These are phyloP conservation scores for Coemansia biformis DNA, from an alignment of 192 early-diverging fungal genomes.

Conservation along the genomic window DNA sequence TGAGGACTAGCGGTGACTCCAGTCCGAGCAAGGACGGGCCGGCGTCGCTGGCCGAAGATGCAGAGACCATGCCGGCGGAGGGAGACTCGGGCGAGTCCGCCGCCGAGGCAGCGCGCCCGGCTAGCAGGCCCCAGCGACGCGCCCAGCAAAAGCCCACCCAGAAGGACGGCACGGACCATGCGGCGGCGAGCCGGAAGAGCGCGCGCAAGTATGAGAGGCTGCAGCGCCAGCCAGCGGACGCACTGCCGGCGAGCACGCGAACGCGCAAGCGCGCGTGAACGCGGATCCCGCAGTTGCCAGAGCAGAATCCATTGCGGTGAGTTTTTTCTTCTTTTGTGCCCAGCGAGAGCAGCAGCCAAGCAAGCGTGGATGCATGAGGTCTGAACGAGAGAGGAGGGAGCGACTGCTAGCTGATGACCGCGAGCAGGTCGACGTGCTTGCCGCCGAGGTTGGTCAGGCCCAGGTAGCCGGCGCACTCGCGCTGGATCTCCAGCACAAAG, in stretches of 20 bases:
- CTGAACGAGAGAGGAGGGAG: background rate
- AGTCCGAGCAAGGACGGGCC: no score
- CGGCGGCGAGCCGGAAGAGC: slow-evolving; percentile 10
- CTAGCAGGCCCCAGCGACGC: no score
- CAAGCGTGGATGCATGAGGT: no score
- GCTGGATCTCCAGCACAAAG: slow-evolving; percentile 55
- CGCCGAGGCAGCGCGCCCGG: background rate
- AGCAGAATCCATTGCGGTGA: no score
- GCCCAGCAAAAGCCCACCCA: background rate
- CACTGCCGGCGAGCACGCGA: background rate
- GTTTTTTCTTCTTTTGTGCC: background rate
- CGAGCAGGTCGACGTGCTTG: slow-evolving; percentile 49
- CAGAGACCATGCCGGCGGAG: background rate
- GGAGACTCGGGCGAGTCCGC: background rate
- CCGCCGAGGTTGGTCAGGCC: slow-evolving; percentile 54
- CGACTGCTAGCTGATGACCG: slow-evolving; percentile 47
- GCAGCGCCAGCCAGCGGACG: slow-evolving; percentile 2
- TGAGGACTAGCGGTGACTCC: slow-evolving; percentile 5
- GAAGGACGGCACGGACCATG: background rate
- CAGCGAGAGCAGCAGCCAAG: no score
- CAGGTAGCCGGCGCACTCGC: slow-evolving; percentile 54
- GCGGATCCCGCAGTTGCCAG: background rate
- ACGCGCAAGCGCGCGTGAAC: slow-evolving; percentile 31
- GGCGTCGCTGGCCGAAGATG: no score
- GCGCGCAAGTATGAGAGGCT: slow-evolving; percentile 24